Conservation (phyloP, 805 yeast species). For the Teunomyces cretensis region DNA sequence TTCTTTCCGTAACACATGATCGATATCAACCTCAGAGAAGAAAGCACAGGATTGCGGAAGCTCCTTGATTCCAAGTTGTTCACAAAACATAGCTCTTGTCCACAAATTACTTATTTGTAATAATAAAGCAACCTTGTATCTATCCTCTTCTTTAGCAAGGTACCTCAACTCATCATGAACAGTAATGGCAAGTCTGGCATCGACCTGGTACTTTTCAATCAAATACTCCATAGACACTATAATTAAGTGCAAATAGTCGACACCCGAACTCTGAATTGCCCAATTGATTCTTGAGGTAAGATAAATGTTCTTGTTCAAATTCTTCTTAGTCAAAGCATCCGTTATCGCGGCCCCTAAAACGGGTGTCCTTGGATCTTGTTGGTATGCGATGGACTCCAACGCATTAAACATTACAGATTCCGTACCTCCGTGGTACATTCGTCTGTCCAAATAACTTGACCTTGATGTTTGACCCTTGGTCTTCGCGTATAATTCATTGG, state of each 20-base stretch:
- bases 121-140: conserved; percentile 74
- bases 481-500: conserved; percentile 66
- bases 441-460: conserved; percentile 24
- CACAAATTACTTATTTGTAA: conserved; percentile 88
- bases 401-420: conserved; percentile 91
- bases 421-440: conserved; percentile 80
- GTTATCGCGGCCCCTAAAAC: conserved; percentile 93
- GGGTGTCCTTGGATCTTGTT: conserved; percentile 81
- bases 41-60: conserved; percentile 95
- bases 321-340: conserved; percentile 65
- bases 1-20: conserved; percentile 83
- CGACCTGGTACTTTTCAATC: conserved; percentile 57
- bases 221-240: conserved; percentile 87
- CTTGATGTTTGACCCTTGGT: conserved; percentile 68
- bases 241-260: conserved; percentile 86
- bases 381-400: conserved; percentile 82
- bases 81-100: conserved; percentile 95
- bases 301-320: conserved; percentile 64
- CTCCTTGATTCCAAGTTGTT: conserved; percentile 83
- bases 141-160: conserved; percentile 69
- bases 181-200: conserved; percentile 79
- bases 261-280: conserved; percentile 98
- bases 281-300: conserved; percentile 92
- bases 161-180: conserved; percentile 95
- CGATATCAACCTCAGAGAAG: conserved; percentile 91